phyloP scores from a whole-genome alignment of 2,329 filamentous ascomycete species.

The Eutypella sp. region DNA sequence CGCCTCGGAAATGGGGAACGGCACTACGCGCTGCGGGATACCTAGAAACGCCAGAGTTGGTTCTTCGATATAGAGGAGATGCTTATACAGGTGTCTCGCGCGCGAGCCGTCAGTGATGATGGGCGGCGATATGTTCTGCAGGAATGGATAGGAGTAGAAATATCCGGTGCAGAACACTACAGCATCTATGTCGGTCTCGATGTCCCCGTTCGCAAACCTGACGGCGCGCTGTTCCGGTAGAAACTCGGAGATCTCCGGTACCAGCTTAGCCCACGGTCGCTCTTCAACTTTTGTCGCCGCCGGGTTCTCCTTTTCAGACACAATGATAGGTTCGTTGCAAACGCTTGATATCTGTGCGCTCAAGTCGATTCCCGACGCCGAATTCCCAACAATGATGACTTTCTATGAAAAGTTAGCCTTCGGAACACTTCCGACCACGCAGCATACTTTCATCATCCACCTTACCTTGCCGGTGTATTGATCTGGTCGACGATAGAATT shows the following conservation, averaged over 20 bases:
- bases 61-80: constrained; percentile 61
- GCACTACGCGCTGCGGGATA: constrained; percentile 61
- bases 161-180: constrained; percentile 69
- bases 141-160: constrained; percentile 62
- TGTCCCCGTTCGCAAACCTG: constrained; percentile 53
- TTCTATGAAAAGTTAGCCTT: constrained; percentile 36
- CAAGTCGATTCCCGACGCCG: constrained; percentile 68
- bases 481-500: constrained; percentile 54
- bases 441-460: not conserved
- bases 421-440: not conserved
- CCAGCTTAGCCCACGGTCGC: constrained; percentile 12
- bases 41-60: constrained; percentile 64
- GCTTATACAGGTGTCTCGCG: constrained; percentile 59
- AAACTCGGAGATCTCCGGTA: constrained; percentile 44
- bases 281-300: constrained; percentile 19
- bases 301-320: not conserved
- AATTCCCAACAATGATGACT: constrained; percentile 62
- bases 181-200: constrained; percentile 53
- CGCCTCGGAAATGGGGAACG: constrained; percentile 65
- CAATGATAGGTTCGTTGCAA: constrained; percentile 30
- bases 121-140: constrained; percentile 28
- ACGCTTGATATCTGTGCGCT: constrained; percentile 56
- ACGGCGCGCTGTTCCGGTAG: constrained; percentile 35
- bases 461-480: constrained; percentile 28
- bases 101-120: constrained; percentile 56